These are phyloP conservation scores for Trifolium fragiferum DNA, from an alignment of 306 rosid species.

Conservation along the genomic window DNA sequence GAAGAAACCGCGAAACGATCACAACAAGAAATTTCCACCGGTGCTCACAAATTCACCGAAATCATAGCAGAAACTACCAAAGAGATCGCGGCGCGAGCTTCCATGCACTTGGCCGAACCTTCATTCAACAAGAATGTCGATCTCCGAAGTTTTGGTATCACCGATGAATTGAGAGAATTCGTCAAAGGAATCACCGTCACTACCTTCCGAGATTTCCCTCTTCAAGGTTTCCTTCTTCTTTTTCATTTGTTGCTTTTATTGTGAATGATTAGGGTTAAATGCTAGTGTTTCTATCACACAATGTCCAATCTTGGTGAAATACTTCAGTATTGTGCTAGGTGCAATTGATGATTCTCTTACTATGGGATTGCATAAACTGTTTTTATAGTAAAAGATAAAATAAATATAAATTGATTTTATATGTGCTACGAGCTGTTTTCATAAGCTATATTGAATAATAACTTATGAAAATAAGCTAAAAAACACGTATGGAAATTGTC, in stretches of 20 bases:
- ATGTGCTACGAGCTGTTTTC: too few relatives aligned
- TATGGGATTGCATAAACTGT: too few relatives aligned
- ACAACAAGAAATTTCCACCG: constrained; percentile 51
- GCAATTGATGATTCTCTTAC: too few relatives aligned
- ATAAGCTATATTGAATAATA: too few relatives aligned
- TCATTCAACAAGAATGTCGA: constrained; percentile 3
- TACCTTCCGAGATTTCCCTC: constrained; percentile 67
- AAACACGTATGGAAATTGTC: too few relatives aligned
- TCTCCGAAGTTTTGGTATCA: constrained; percentile 55
- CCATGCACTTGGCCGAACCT: constrained; percentile 45
- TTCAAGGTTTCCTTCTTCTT: constrained; percentile 47
- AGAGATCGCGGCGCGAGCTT: constrained; percentile 68
- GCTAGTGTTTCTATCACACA: background rate
- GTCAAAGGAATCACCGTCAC: constrained; percentile 63
- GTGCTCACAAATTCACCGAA: constrained; percentile 48
- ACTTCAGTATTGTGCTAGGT: too few relatives aligned
- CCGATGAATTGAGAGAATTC: constrained; percentile 70
- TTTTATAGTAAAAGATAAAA: too few relatives aligned
- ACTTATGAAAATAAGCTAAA: too few relatives aligned
- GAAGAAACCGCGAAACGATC: constrained; percentile 67
- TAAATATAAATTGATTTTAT: too few relatives aligned
- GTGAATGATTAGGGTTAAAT: constrained; percentile 7
- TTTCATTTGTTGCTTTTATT: too few relatives aligned
- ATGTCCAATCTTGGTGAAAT: background rate
- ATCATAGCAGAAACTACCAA: constrained; percentile 56